Conservation (phyloP, 2,329 filamentous ascomycete species). For the Tolypocladium endophyticum region DNA sequence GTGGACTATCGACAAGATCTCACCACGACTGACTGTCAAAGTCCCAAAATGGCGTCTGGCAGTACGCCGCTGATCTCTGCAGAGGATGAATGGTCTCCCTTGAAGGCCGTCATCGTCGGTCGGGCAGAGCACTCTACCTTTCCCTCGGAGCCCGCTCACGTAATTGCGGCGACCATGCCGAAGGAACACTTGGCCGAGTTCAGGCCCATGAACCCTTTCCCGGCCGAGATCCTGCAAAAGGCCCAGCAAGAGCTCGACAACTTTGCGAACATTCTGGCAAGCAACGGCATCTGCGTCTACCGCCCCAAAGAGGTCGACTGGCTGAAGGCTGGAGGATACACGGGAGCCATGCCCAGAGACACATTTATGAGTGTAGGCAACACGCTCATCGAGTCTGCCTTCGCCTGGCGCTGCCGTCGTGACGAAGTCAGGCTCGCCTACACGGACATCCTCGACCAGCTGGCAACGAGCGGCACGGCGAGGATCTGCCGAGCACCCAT, state of each 20-base stretch:
- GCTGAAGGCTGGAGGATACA: conserved; percentile 1
- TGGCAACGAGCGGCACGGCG: not conserved
- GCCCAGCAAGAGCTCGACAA: conserved; percentile 1
- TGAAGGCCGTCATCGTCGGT: conserved; percentile 2
- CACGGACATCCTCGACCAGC: not conserved
- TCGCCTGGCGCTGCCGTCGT: conserved; percentile 1
- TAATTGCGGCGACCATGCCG: conserved; percentile 1
- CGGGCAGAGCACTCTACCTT: conserved; percentile 1
- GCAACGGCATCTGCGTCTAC: not conserved
- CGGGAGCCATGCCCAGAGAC: conserved; percentile 1
- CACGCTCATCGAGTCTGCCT: not conserved
- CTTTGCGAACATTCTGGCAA: not conserved
- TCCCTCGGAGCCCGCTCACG: not conserved
- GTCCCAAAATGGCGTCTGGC: too few relatives aligned
- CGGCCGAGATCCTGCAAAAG: not conserved
- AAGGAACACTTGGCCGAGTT: not conserved
- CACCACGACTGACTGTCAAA: too few relatives aligned
- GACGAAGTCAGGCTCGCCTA: not conserved
- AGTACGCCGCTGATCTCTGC: not conserved
- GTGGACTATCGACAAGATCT: too few relatives aligned
- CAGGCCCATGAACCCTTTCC: not conserved
- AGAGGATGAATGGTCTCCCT: conserved; percentile 1
- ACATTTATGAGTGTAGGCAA: not conserved
- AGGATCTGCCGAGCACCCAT: not conserved
- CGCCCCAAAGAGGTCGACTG: conserved; percentile 1